Base-by-base conservation (phyloP, 2,329 filamentous ascomycete genomes). In the Ophiostoma sp. region DNA sequence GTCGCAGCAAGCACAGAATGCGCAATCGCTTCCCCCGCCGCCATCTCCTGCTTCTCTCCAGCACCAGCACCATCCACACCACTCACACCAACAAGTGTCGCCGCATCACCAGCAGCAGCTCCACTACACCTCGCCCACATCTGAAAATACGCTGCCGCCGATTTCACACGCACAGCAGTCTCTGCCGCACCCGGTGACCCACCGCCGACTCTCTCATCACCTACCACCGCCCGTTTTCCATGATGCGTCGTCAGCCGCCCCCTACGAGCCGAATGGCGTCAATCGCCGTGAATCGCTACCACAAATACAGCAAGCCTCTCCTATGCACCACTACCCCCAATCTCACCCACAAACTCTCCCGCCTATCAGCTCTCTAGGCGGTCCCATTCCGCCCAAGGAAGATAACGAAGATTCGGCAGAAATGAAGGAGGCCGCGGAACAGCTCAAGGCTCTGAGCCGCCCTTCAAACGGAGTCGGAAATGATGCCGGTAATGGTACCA, bases 351-450 rank as follows among this genome's bases (percentile, higher is more conserved):
- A 54, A 10, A 69, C 36, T 36, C 52, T 68, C n/a, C 67, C 67
- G 35, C 57, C 48, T 13, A 66, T 69, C 44, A 27, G n/a, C 36
- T 67, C 65, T 1, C 13, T 67, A 4, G 39, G 65, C 39, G 39
- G 36, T 3, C 27, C 67, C 7, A 31, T 54, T 6, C 27, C n/a
- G 31, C 35, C 78, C 41, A 83, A 84, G 71, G 78, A 84, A 36
- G 82, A 85, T 44, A 84, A 82, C 4, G 87, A 89, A 75, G 87
- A 89, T 70, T 87, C 87, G n/a, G 87, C 85, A 10, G 87, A 90
- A 78, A 89, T 90, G 86, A 86, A 89, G 74, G 86, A 89, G 77
- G 87, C 87, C 27, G 87, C 87, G 4, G 87, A 89, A 75, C 87
- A 89, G 76, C 81, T 90, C 6, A 89, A 89, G 75, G 87, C 87